Evolutionary conservation across 2,329 filamentous ascomycete species (phyloP).

Genomic region (Trichoderma asperellum): DNA sequence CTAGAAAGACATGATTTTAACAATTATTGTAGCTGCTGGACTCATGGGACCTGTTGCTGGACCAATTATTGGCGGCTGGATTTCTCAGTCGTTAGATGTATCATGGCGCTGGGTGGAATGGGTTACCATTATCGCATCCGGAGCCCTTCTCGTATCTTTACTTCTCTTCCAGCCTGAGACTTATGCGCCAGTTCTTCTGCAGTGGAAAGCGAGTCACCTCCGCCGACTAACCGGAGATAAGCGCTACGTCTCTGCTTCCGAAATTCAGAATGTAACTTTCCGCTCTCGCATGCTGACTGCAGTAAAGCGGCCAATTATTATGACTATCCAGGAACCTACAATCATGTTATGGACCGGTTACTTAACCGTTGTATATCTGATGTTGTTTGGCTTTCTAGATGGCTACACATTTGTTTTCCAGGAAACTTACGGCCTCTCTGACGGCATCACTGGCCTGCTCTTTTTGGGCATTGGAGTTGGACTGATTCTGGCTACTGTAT

Average conservation of each 20-base stretch:
- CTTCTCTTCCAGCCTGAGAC: slow-evolving; percentile 20
- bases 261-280: slow-evolving; percentile 3
- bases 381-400: slow-evolving; percentile 14
- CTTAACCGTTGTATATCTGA: slow-evolving; percentile 12
- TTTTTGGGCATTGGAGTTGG: slow-evolving; percentile 14
- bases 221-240: slow-evolving; percentile 1
- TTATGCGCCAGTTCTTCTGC: not conserved
- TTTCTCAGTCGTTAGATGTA: not conserved
- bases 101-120: slow-evolving; percentile 24
- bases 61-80: slow-evolving; percentile 12
- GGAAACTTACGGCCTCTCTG: slow-evolving; percentile 5
- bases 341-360: slow-evolving; percentile 21
- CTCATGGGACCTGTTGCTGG: slow-evolving; percentile 7
- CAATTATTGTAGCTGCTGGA: not conserved
- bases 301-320: slow-evolving; percentile 11
- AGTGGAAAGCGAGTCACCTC: slow-evolving; percentile 21
- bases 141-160: not conserved
- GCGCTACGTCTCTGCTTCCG: slow-evolving; percentile 9
- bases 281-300: not conserved
- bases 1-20: not conserved
- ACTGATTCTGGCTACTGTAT: not conserved
- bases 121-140: slow-evolving; percentile 18
- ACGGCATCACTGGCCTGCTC: slow-evolving; percentile 11
- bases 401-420: slow-evolving; percentile 23
- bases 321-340: slow-evolving; percentile 18